Base-by-base conservation (phyloP, 352 stramenopile species). In the Elongisporangium prolatum region DNA sequence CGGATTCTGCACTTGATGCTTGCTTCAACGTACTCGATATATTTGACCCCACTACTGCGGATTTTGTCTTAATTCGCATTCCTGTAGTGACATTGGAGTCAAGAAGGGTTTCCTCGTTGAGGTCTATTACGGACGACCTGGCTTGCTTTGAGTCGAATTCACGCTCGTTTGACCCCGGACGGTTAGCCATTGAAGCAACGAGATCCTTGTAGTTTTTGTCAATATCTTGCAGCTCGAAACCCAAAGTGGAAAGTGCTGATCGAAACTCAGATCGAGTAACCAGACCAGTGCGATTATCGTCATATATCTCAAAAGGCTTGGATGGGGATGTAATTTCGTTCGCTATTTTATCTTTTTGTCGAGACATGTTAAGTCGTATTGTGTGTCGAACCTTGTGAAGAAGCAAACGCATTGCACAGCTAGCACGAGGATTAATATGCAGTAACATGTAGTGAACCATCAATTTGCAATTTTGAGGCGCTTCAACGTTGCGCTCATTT, bases 161-260 rank as follows among this genome's bases (percentile, higher is more conserved):
- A 21, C 25, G 5, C 9, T 60, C 21, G 11, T 20, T 25, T 13
- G 17, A 47, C 14, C 47, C 14, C 3, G 37, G 6, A 17, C 11
- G 21, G 4, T 21, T 50, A 6, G 20, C 11, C 3, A 21, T 51
- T 16, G 59, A 52, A 18, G 38, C 55, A 44, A 61, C 56, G 17
- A 55, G 34, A 13, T 65, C 38, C 21, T n/a, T 69, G 59, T 57
- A 21, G 21, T 67, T 44, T 61, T 57, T 28, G 22, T 89, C 75
- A 21, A 86, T 62, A 52, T 80, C 83, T 34, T 91, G 66, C 14
- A 92, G 50, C n/a, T 89, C 71, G 53, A 92, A 94, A 0, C 84
- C 84, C 22, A 91, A 53, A 6, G 75, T 68, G 18, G 64, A 63
- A 8, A 93, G 57, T 49, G 75, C 80, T 44, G 83, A 74, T 48